These are phyloP conservation scores for Aspergillus nomiae DNA, from an alignment of 2,329 filamentous ascomycete species.

Conservation along the genomic window DNA sequence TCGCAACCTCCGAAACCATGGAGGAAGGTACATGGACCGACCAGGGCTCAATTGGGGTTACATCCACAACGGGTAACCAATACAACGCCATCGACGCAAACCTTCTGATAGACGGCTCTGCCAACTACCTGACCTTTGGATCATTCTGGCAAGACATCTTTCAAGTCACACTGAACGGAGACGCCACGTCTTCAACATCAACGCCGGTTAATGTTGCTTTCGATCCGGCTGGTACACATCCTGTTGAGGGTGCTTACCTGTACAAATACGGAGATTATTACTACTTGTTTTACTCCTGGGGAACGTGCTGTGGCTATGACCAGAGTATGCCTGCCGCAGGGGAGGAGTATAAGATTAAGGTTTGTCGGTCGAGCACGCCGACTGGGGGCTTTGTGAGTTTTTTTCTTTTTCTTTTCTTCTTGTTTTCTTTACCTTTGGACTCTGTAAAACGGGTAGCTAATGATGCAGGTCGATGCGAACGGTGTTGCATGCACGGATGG, in stretches of 20 bases:
- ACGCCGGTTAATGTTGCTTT: conserved; percentile 56
- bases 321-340: conserved; percentile 54
- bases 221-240: conserved; percentile 53
- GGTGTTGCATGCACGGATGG: conserved; percentile 57
- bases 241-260: conserved; percentile 60
- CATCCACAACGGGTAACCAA: conserved; percentile 40
- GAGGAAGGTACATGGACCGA: conserved; percentile 36
- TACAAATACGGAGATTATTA: conserved; percentile 60
- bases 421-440: neutral
- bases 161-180: conserved; percentile 54
- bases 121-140: conserved; percentile 62
- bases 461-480: conserved; percentile 50
- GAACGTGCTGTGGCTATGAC: conserved; percentile 64
- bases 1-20: conserved; percentile 53
- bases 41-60: conserved; percentile 30
- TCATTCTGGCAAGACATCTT: conserved; percentile 70
- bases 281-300: conserved; percentile 66
- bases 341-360: conserved; percentile 67
- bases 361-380: conserved; percentile 59
- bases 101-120: conserved; percentile 46
- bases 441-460: neutral
- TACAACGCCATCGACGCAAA: conserved; percentile 66
- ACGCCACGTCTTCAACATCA: conserved; percentile 32
- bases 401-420: neutral
- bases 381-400: conserved; percentile 55